Evolutionary conservation across 2,329 filamentous ascomycete species (phyloP).

Genomic region (Delphinella strobiligena): DNA sequence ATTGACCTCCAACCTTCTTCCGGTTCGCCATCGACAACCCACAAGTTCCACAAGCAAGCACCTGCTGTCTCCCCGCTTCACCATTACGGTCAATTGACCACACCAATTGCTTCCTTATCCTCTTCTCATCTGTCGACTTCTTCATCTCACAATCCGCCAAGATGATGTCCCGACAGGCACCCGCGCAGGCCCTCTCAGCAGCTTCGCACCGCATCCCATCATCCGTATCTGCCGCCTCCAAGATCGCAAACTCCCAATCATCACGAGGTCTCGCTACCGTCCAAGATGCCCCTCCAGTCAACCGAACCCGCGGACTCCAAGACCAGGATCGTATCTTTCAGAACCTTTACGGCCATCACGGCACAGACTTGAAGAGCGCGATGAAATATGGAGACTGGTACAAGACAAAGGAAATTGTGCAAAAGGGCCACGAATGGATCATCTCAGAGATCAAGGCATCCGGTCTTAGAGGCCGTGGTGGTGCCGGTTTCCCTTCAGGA

Average conservation of each 20-base stretch:
- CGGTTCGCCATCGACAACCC: not conserved
- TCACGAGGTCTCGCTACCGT: constrained; percentile 54
- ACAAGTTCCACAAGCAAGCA: not conserved
- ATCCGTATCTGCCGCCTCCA: constrained; percentile 29
- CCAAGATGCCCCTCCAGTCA: constrained; percentile 42
- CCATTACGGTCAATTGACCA: not conserved
- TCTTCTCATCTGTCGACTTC: not conserved
- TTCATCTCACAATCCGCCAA: not conserved
- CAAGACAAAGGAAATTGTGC: constrained; percentile 96
- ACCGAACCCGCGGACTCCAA: constrained; percentile 71
- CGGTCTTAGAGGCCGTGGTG: constrained; percentile 86
- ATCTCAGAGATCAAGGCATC: constrained; percentile 96
- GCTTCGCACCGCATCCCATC: constrained; percentile 28
- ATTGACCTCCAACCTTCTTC: not conserved
- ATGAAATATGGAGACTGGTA: constrained; percentile 99
- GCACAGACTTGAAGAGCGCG: constrained; percentile 80
- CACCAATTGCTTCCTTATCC: not conserved
- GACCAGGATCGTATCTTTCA: constrained; percentile 99
- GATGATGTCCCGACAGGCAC: constrained; percentile 30
- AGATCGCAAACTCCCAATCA: constrained; percentile 18
- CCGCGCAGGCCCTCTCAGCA: constrained; percentile 26
- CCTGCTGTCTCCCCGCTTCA: not conserved
- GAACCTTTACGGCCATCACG: constrained; percentile 91
- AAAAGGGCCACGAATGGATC: constrained; percentile 97
- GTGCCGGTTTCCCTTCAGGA: constrained; percentile 94